Percentiles rank a stretch among this genome's conserved stretches.
Conservation (phyloP, 1,139 yeast genomes). For the Arxiozyma slooffiae region DNA sequence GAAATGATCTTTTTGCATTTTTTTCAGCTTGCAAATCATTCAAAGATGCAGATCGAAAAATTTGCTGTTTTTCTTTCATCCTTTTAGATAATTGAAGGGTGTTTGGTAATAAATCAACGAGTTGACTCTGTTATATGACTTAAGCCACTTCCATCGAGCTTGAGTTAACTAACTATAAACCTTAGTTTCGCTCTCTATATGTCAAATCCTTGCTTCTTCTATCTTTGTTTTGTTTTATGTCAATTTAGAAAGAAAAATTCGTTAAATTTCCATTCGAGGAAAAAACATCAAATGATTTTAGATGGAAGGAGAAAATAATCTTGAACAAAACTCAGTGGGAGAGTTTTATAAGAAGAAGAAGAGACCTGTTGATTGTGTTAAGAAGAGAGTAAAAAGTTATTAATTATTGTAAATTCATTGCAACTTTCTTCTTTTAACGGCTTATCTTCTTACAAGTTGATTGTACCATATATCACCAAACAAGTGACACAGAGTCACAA, state of each 20-base stretch:
- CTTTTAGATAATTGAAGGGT: background rate
- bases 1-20: slow-evolving; percentile 6
- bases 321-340: too few relatives aligned
- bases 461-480: background rate
- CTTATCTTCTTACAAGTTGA: background rate
- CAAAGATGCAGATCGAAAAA: slow-evolving; percentile 15
- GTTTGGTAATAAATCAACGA: background rate
- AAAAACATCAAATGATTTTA: background rate
- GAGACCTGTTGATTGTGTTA: background rate
- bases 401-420: too few relatives aligned
- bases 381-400: too few relatives aligned
- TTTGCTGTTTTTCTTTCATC: slow-evolving; percentile 1
- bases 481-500: background rate
- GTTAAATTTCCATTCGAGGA: background rate
- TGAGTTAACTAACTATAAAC: background rate
- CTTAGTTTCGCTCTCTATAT: too few relatives aligned
- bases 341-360: too few relatives aligned
- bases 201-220: background rate
- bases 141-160: background rate
- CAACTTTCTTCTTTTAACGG: too few relatives aligned
- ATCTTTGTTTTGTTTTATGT: background rate
- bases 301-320: too few relatives aligned
- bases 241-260: background rate
- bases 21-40: slow-evolving; percentile 13
- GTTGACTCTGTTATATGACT: background rate